Evolutionary conservation across 345 rosid species (phyloP).

Genomic region (Dipteronia dyeriana): DNA sequence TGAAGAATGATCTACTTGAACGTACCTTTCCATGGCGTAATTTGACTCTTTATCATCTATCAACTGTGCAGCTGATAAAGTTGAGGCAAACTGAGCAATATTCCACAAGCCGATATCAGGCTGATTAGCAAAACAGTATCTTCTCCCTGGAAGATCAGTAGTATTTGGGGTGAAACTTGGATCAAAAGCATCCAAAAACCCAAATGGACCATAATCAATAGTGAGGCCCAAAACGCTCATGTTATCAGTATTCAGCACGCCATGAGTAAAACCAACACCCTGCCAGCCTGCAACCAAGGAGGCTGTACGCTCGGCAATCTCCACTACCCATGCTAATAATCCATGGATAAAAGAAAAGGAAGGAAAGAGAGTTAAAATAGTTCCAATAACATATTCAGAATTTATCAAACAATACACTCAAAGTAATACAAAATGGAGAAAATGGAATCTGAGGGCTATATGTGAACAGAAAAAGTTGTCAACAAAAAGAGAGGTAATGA

Average conservation of each 20-base stretch:
- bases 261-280: conserved; percentile 98
- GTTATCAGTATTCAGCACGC: conserved; percentile 96
- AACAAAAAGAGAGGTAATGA: not conserved
- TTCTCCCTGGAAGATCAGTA: conserved; percentile 95
- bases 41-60: conserved; percentile 80
- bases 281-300: conserved; percentile 89
- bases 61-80: conserved; percentile 70
- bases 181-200: conserved; percentile 97
- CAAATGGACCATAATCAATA: conserved; percentile 97
- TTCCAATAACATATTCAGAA: conserved; percentile 6
- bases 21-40: conserved; percentile 94
- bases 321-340: conserved; percentile 86
- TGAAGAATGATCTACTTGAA: conserved; percentile 11
- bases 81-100: conserved; percentile 76
- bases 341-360: conserved; percentile 15
- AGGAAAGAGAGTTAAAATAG: conserved; percentile 17
- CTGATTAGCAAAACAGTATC: conserved; percentile 96
- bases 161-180: conserved; percentile 97
- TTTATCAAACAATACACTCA: not conserved
- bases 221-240: conserved; percentile 97
- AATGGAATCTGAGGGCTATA: not conserved
- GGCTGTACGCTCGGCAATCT: conserved; percentile 90
- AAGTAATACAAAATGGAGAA: not conserved
- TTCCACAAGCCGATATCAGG: conserved; percentile 97
- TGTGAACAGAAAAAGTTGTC: not conserved